Evolutionary conservation across 164 flowering plant genomes (phyloP).

Genomic region (Nymphaea thermarum): DNA sequence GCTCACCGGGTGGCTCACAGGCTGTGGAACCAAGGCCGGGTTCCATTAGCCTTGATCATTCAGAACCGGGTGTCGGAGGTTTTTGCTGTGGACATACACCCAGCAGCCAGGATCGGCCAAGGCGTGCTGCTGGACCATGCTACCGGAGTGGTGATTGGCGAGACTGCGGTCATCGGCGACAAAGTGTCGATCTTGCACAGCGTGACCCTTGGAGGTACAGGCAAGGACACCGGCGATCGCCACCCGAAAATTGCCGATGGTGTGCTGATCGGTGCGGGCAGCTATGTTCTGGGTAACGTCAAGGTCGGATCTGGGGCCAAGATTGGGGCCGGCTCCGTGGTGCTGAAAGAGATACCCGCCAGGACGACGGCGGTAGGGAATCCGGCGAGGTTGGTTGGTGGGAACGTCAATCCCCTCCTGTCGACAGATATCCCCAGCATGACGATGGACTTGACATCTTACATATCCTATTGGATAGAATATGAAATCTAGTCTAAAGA

Average conservation of each 20-base stretch:
- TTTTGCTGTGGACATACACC: slow-evolving; percentile 75
- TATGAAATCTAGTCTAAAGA: slow-evolving; percentile 12
- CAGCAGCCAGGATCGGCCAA: slow-evolving; percentile 59
- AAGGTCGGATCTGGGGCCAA: slow-evolving; percentile 66
- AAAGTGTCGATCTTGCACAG: slow-evolving; percentile 59
- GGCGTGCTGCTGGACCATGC: slow-evolving; percentile 78
- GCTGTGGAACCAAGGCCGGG: slow-evolving; percentile 45
- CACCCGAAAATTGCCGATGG: slow-evolving; percentile 86
- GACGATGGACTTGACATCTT: slow-evolving; percentile 29
- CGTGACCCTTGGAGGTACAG: slow-evolving; percentile 80
- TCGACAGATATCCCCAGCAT: slow-evolving; percentile 18
- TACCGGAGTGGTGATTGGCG: slow-evolving; percentile 73
- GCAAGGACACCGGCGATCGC: slow-evolving; percentile 55
- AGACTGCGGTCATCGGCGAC: slow-evolving; percentile 65
- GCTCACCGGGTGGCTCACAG: slow-evolving; percentile 58
- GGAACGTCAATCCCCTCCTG: slow-evolving; percentile 23
- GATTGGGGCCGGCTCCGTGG: slow-evolving; percentile 80
- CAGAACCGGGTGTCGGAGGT: slow-evolving; percentile 65
- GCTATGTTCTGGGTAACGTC: slow-evolving; percentile 58
- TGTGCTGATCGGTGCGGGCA: slow-evolving; percentile 75
- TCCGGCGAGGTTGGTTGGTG: slow-evolving; percentile 68
- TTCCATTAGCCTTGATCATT: slow-evolving; percentile 35
- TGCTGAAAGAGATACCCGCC: slow-evolving; percentile 54
- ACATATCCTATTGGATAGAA: slow-evolving; percentile 17
- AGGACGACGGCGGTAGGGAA: slow-evolving; percentile 74